These are phyloP conservation scores for Alternaria arborescens DNA, from an alignment of 2,329 filamentous ascomycete species.

Conservation along the genomic window DNA sequence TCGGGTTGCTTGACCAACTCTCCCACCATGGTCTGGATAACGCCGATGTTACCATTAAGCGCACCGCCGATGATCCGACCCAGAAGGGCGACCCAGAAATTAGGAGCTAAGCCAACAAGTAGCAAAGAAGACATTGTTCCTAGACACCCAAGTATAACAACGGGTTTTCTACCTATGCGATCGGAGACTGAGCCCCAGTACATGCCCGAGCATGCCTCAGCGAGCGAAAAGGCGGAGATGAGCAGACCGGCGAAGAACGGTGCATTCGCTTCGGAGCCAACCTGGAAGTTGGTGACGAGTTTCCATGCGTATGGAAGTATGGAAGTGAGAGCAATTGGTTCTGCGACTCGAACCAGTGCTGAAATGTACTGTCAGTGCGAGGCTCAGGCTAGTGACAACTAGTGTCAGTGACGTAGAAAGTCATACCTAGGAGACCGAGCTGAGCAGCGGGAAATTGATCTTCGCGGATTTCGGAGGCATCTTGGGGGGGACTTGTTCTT, in stretches of 20 bases:
- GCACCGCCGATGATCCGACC: constrained; percentile 81
- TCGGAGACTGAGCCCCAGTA: constrained; percentile 53
- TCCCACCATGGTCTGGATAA: constrained; percentile 90
- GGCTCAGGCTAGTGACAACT: background rate
- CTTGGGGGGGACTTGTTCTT: constrained; percentile 64
- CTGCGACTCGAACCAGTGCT: constrained; percentile 92
- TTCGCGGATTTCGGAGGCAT: constrained; percentile 69
- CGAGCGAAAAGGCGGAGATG: constrained; percentile 90
- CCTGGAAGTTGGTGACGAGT: constrained; percentile 49
- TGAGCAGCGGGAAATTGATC: constrained; percentile 76
- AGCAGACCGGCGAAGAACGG: constrained; percentile 88
- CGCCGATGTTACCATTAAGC: constrained; percentile 81
- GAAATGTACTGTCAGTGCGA: constrained; percentile 16
- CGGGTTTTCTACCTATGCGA: constrained; percentile 52
- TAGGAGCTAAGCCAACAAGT: constrained; percentile 81
- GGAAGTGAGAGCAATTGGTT: constrained; percentile 91
- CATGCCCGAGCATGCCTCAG: constrained; percentile 87
- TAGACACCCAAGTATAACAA: constrained; percentile 62
- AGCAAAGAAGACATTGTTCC: constrained; percentile 86
- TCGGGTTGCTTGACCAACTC: constrained; percentile 84
- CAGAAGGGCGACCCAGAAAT: constrained; percentile 82
- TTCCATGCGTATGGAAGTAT: constrained; percentile 80
- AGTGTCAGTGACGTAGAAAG: background rate
- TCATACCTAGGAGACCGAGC: constrained; percentile 82
- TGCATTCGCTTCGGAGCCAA: constrained; percentile 55